phyloP scores from a whole-genome alignment of 352 stramenopile genomes.

The Phytophthora macrochlamydospora region DNA sequence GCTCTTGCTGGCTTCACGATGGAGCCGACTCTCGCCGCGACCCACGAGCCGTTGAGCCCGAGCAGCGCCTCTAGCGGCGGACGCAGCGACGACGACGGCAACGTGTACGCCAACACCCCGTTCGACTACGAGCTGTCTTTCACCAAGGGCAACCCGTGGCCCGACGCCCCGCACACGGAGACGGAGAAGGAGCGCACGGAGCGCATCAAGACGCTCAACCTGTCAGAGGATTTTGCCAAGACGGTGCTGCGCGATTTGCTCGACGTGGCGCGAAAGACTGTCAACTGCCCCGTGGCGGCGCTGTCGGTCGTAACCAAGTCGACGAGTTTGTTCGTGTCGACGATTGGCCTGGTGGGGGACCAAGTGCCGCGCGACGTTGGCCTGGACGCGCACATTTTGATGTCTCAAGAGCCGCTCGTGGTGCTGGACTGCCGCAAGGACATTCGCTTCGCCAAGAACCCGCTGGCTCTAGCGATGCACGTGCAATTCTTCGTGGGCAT shows the following conservation, averaged over 20 bases:
- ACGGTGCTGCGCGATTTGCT: constrained; percentile 75
- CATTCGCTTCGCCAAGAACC: constrained; percentile 79
- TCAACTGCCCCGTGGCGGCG: constrained; percentile 72
- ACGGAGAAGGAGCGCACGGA: constrained; percentile 62
- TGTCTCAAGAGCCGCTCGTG: constrained; percentile 73
- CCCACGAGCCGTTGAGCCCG: constrained; percentile 22
- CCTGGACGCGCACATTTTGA: constrained; percentile 76
- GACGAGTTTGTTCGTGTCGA: constrained; percentile 79
- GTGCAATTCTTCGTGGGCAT: constrained; percentile 84
- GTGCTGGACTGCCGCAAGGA: constrained; percentile 80
- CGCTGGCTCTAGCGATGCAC: constrained; percentile 68
- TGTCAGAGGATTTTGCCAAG: constrained; percentile 81
- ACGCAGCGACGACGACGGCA: constrained; percentile 56
- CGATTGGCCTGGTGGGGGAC: constrained; percentile 74
- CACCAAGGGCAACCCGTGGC: constrained; percentile 76
- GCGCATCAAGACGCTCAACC: constrained; percentile 67
- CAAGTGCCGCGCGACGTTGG: constrained; percentile 80
- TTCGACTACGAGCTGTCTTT: constrained; percentile 78
- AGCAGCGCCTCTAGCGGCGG: constrained; percentile 47
- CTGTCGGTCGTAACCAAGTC: constrained; percentile 72
- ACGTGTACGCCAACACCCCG: constrained; percentile 57
- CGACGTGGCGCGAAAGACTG: constrained; percentile 69
- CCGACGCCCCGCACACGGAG: constrained; percentile 62
- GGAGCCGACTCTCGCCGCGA: constrained; percentile 40
- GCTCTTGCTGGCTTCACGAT: constrained; percentile 42